Evolutionary conservation across 306 rosid genomes (phyloP), one percentile per base, ranked within the genome.

Genomic region (Vigna unguiculata): DNA sequence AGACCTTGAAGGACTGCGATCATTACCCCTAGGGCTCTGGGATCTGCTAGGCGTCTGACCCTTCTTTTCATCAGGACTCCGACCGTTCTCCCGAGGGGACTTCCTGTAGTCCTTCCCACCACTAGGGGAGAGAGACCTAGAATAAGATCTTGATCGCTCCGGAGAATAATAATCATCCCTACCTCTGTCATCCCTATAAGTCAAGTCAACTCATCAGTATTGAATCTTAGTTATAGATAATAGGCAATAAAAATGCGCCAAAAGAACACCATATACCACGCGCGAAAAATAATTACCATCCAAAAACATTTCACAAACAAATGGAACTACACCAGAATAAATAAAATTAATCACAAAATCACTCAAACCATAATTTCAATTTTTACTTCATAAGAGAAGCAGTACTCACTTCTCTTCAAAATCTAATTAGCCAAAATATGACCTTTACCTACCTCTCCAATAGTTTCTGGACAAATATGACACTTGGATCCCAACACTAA

Each of bases 401-500:
- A 71, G 69, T 81, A 88, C 85, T 84, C 65, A 69, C 89, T 87
- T 86, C 88, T 86, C 90, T 71, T 85, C 80, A 77, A 75, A 89
- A 82, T 88, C 90, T 81, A 80, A 82, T 88, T 83, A 85, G 84
- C 88, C 83, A 86, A 88, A 87, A 84, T 83, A 79, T 85, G 86
- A 84, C 96, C 88, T 91, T 82, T 96, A 92, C 96, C 99, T 96
- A 92, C 93, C 92, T 89, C 89, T 78, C 85, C 87, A 91, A 9
- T 83, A 90, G 88, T 96, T 89, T 85, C 89, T 58, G 91, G 85
- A 91, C 87, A 92, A 85, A 90, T 89, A 89, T 80, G 92, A 90
- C 81, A 92, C 87, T 87, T 84, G 82, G 85, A 88, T 87, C 96
- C 93, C 90, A 89, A 90, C 85, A 91, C 77, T 84, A 86, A 32